Conservation (phyloP, 352 stramenopile genomes). For the Pythium oligandrum region DNA sequence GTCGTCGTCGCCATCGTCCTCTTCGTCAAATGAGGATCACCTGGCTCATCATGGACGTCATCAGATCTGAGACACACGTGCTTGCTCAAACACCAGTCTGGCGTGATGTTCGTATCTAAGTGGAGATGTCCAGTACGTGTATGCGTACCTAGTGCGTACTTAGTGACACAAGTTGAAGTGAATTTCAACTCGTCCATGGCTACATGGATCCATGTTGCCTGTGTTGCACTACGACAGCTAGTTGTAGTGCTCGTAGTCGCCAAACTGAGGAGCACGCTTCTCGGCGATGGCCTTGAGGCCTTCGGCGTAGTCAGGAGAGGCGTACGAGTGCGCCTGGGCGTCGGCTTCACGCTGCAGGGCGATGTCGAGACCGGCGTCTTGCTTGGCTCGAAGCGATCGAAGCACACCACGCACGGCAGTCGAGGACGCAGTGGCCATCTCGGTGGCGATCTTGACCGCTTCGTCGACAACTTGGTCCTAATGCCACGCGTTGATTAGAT, state of each 20-base stretch:
- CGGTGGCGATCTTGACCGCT: conserved; percentile 43
- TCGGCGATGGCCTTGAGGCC: conserved; percentile 69
- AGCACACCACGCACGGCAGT: conserved; percentile 67
- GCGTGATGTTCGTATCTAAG: not conserved
- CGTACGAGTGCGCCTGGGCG: conserved; percentile 79
- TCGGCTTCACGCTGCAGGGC: conserved; percentile 74
- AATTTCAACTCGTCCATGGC: too few species aligned
- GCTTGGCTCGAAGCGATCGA: conserved; percentile 53
- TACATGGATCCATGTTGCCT: too few species aligned
- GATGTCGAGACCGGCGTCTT: conserved; percentile 58
- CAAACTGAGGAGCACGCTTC: conserved; percentile 62
- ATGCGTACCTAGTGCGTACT: not conserved
- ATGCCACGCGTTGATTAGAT: not conserved
- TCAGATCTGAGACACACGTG: not conserved
- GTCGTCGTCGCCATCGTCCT: not conserved
- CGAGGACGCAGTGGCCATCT: conserved; percentile 58
- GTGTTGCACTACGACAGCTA: not conserved
- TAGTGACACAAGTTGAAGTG: not conserved
- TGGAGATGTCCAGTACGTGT: not conserved
- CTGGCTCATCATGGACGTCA: not conserved
- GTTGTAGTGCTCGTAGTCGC: conserved; percentile 34
- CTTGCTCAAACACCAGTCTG: conserved; percentile 8
- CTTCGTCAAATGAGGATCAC: conserved; percentile 2
- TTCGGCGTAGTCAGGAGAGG: conserved; percentile 68
- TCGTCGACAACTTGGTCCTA: conserved; percentile 39